phyloP scores from a whole-genome alignment of 2,329 filamentous ascomycete species.

The Microcyclospora tardicrescens region DNA sequence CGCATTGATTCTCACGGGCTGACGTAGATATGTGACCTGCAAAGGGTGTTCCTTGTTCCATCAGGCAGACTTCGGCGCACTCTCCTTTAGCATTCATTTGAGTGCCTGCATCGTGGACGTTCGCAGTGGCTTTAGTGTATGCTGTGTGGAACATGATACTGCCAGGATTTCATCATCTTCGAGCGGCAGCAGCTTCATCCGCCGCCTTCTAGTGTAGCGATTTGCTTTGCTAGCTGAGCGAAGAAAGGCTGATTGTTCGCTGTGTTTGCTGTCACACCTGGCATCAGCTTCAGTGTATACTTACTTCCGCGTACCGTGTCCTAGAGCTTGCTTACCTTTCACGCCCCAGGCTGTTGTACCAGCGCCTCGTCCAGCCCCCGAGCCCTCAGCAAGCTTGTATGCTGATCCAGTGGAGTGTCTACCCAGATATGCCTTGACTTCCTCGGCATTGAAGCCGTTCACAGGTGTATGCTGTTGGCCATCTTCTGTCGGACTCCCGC shows the following conservation, averaged over 20 bases:
- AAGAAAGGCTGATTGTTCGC: conserved; percentile 34
- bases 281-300: neutral
- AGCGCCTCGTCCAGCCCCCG: conserved; percentile 15
- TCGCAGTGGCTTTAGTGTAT: too few relatives aligned
- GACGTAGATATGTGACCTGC: too few relatives aligned
- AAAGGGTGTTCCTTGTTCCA: too few relatives aligned
- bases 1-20: too few relatives aligned
- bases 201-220: conserved; percentile 25
- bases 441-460: conserved; percentile 31
- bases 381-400: conserved; percentile 12
- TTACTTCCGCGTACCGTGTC: neutral
- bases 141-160: too few relatives aligned
- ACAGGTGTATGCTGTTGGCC: conserved; percentile 6
- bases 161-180: too few relatives aligned
- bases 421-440: conserved; percentile 30
- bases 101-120: too few relatives aligned
- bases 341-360: conserved; percentile 25
- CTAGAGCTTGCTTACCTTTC: conserved; percentile 21
- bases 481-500: neutral
- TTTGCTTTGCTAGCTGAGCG: conserved; percentile 33
- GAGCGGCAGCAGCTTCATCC: conserved; percentile 8
- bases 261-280: conserved; percentile 15
- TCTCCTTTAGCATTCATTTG: too few relatives aligned
- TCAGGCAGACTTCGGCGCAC: too few relatives aligned
- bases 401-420: conserved; percentile 23